A percentile compares a stretch with the other conserved stretches of the same genome.
Conservation (phyloP, 2,329 filamentous ascomycete species). For the Cladophialophora immunda region DNA sequence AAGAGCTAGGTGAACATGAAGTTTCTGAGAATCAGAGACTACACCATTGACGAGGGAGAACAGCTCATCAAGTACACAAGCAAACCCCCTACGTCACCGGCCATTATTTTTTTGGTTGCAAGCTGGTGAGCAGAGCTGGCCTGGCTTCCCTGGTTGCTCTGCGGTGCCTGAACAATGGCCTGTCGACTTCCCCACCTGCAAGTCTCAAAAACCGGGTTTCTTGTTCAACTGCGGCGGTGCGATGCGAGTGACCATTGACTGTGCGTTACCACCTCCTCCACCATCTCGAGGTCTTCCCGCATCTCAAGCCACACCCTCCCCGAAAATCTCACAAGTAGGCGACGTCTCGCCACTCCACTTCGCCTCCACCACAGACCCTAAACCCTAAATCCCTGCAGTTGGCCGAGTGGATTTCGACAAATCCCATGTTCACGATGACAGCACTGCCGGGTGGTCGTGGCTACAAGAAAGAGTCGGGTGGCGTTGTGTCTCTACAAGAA, state of each 20-base stretch:
- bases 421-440: background rate
- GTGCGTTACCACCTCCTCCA: background rate
- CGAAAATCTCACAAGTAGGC: background rate
- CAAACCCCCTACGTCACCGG: background rate
- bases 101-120: background rate
- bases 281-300: background rate
- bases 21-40: background rate
- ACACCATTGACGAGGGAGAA: background rate
- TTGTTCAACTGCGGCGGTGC: conserved; percentile 6
- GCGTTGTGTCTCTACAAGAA: background rate
- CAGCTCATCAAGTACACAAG: conserved; percentile 1
- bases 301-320: background rate
- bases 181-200: background rate
- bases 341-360: conserved; percentile 1
- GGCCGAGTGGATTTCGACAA: background rate
- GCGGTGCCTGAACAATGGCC: background rate
- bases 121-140: background rate
- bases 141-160: background rate
- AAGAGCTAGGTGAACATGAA: background rate
- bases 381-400: background rate
- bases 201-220: background rate
- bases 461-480: background rate
- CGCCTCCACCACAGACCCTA: background rate
- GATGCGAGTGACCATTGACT: background rate
- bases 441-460: background rate